phyloP scores from a whole-genome alignment of 352 stramenopile species.

The Globisporangium solare region DNA sequence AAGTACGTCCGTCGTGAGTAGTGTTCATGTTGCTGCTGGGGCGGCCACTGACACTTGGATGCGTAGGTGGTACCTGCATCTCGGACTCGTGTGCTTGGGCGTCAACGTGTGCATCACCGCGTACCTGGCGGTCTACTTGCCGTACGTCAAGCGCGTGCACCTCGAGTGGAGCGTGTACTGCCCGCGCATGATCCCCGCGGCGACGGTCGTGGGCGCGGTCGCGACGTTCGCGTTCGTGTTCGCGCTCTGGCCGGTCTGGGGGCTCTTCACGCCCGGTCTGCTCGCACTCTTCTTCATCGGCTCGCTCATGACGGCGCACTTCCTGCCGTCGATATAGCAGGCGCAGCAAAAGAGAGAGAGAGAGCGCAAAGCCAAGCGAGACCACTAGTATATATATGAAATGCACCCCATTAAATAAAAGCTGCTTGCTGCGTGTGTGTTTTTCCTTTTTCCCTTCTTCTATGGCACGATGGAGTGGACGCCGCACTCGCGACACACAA shows the following conservation, averaged over 20 bases:
- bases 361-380: no score
- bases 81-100: constrained; percentile 70
- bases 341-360: background rate
- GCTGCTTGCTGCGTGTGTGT: background rate
- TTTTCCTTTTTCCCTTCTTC: background rate
- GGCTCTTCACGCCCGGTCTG: constrained; percentile 88
- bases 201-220: constrained; percentile 69
- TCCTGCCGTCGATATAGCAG: constrained; percentile 84
- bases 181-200: constrained; percentile 87
- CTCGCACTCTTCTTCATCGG: constrained; percentile 88
- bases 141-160: constrained; percentile 74
- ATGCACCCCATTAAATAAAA: constrained; percentile 12
- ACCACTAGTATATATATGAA: background rate
- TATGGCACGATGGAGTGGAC: constrained; percentile 5
- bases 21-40: background rate
- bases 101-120: constrained; percentile 84
- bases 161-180: constrained; percentile 92
- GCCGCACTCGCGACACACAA: constrained; percentile 11
- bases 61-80: constrained; percentile 75
- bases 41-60: background rate
- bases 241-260: constrained; percentile 90
- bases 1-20: constrained; percentile 16
- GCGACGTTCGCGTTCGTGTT: constrained; percentile 74
- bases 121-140: constrained; percentile 86
- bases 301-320: constrained; percentile 91